Conservation (phyloP, 2,329 filamentous ascomycete species). For the Fusarium chuoi region DNA sequence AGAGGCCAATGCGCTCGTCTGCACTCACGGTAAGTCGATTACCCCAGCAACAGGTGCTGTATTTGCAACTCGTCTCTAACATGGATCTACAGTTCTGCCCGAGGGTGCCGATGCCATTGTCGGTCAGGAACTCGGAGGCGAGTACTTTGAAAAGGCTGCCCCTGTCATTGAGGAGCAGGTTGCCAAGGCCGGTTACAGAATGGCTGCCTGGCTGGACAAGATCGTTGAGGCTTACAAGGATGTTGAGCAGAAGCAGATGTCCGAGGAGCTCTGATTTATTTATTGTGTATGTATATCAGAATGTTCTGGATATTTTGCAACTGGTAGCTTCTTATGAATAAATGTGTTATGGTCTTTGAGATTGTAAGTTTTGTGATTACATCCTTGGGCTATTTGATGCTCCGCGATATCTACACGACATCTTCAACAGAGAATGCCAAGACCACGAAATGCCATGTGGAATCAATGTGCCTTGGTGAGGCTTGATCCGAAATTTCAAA, state of each 20-base stretch:
- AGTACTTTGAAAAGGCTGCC: conserved; percentile 72
- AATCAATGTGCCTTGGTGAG: neutral
- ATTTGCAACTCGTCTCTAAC: conserved; percentile 27
- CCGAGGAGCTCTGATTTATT: conserved; percentile 46
- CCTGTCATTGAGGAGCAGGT: conserved; percentile 73
- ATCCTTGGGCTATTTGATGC: neutral
- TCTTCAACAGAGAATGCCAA: neutral
- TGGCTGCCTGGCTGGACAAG: conserved; percentile 74
- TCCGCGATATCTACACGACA: neutral
- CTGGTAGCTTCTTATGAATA: neutral
- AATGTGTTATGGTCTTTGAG: neutral
- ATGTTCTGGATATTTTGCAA: neutral
- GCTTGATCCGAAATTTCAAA: neutral
- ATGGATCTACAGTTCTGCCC: conserved; percentile 63
- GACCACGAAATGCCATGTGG: neutral
- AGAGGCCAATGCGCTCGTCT: conserved; percentile 71
- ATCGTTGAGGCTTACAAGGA: conserved; percentile 59
- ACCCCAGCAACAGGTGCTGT: neutral
- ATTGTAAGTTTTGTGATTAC: neutral
- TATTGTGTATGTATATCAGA: neutral
- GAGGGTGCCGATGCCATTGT: conserved; percentile 67
- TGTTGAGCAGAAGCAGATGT: conserved; percentile 35
- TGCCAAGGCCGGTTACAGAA: conserved; percentile 74
- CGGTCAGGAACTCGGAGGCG: conserved; percentile 68
- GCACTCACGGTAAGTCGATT: conserved; percentile 63